phyloP scores from a whole-genome alignment of 345 rosid species.

The Stellera chamaejasme region DNA sequence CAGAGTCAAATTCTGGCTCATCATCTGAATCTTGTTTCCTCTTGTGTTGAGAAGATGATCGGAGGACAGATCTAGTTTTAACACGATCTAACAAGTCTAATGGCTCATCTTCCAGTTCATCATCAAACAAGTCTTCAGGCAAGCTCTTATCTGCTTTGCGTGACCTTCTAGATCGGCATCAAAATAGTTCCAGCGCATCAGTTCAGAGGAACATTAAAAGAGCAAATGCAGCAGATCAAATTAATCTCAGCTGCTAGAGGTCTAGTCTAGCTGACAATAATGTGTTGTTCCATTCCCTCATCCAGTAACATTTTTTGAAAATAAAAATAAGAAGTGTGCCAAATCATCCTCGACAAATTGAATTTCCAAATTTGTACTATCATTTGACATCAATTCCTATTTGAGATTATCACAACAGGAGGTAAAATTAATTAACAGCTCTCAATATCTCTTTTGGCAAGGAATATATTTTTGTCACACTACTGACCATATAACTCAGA shows the following conservation, averaged over 20 bases:
- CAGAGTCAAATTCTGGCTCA: slow-evolving; percentile 71
- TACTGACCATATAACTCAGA: too few relatives aligned
- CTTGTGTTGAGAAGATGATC: slow-evolving; percentile 46
- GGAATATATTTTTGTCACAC: too few relatives aligned
- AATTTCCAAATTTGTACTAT: too few relatives aligned
- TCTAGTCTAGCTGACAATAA: too few relatives aligned
- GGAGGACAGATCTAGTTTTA: slow-evolving; percentile 73
- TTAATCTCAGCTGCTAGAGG: background rate
- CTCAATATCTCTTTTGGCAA: too few relatives aligned
- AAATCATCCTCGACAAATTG: too few relatives aligned
- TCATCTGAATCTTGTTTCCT: slow-evolving; percentile 68
- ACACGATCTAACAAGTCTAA: slow-evolving; percentile 73
- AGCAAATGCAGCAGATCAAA: background rate
- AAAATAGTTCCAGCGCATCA: slow-evolving; percentile 2
- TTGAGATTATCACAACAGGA: too few relatives aligned
- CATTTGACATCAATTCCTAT: too few relatives aligned
- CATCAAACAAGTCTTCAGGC: slow-evolving; percentile 58
- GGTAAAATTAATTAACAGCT: too few relatives aligned
- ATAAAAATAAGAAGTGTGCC: too few relatives aligned
- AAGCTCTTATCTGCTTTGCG: slow-evolving; percentile 50
- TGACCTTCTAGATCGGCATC: slow-evolving; percentile 44
- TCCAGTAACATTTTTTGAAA: too few relatives aligned
- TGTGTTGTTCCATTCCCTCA: too few relatives aligned
- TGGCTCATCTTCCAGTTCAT: slow-evolving; percentile 83
- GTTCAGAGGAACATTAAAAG: slow-evolving; percentile 6